phyloP scores from a whole-genome alignment of 2,329 filamentous ascomycete genomes.

The Pseudocercospora cruenta region DNA sequence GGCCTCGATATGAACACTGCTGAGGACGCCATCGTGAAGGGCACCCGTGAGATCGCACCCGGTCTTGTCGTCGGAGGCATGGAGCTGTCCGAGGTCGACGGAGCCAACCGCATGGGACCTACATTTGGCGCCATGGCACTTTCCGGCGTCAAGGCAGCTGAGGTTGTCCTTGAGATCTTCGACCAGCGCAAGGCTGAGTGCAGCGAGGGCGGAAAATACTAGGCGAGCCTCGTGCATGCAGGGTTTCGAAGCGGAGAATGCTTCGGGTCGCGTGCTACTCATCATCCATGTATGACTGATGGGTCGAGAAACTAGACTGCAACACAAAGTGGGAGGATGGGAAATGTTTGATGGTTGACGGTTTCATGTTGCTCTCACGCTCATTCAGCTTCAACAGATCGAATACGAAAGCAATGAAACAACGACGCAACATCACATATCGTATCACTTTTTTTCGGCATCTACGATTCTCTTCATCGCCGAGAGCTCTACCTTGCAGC shows the following conservation, averaged over 20 bases:
- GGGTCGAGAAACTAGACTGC: background rate
- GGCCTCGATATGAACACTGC: constrained; percentile 90
- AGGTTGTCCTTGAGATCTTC: constrained; percentile 79
- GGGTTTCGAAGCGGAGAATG: background rate
- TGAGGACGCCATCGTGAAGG: constrained; percentile 92
- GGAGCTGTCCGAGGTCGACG: constrained; percentile 89
- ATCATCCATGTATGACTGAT: background rate
- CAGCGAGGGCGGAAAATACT: constrained; percentile 45
- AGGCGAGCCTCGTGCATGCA: background rate
- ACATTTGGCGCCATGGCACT: constrained; percentile 90
- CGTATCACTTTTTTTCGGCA: background rate
- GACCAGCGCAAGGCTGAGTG: constrained; percentile 79
- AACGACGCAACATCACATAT: background rate
- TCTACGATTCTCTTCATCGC: background rate
- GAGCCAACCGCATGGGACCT: constrained; percentile 73
- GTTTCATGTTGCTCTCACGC: background rate
- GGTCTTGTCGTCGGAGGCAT: constrained; percentile 93
- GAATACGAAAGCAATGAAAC: background rate
- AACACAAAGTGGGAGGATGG: background rate
- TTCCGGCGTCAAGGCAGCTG: constrained; percentile 85
- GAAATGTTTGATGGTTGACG: background rate
- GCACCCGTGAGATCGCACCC: constrained; percentile 83
- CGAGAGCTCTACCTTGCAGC: background rate
- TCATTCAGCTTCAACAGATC: background rate
- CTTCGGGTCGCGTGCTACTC: background rate